Evolutionary conservation across 2,329 filamentous ascomycete species (phyloP).

Genomic region (Penicillium concentricum): DNA sequence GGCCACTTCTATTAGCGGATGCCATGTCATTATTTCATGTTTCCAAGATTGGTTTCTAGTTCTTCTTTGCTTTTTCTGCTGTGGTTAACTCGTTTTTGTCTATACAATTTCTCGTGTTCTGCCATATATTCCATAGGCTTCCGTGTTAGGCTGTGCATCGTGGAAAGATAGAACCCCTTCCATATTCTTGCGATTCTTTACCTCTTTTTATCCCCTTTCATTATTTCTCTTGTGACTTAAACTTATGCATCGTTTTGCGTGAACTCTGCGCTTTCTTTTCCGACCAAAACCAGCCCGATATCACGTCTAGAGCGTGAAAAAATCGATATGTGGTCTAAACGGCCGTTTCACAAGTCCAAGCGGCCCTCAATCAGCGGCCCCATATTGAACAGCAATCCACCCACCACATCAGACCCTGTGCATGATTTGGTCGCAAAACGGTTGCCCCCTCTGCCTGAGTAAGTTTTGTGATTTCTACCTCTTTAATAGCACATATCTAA

Average conservation of each 20-base stretch:
- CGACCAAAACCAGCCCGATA: not conserved
- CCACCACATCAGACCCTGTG: slow-evolving; percentile 33
- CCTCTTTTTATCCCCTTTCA: not conserved
- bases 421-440: slow-evolving; percentile 31
- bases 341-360: slow-evolving; percentile 45
- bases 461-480: not conserved
- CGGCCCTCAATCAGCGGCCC: slow-evolving; percentile 48
- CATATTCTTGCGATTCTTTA: not conserved
- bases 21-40: slow-evolving; percentile 15
- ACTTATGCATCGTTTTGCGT: not conserved
- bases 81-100: not conserved
- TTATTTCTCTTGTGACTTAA: not conserved
- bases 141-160: not conserved
- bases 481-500: not conserved
- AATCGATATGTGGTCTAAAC: slow-evolving; percentile 56
- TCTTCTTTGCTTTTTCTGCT: not conserved
- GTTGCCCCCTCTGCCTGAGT: slow-evolving; percentile 30
- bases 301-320: slow-evolving; percentile 2
- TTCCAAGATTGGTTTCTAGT: not conserved
- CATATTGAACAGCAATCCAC: slow-evolving; percentile 46
- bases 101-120: not conserved
- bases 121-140: not conserved
- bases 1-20: slow-evolving; percentile 12
- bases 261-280: not conserved
- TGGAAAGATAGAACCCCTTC: not conserved